Percentiles rank a stretch among this genome's conserved stretches.
Evolutionary conservation across 768 basidiomycete genomes (phyloP).

Genomic region (Agaricus blazei): DNA sequence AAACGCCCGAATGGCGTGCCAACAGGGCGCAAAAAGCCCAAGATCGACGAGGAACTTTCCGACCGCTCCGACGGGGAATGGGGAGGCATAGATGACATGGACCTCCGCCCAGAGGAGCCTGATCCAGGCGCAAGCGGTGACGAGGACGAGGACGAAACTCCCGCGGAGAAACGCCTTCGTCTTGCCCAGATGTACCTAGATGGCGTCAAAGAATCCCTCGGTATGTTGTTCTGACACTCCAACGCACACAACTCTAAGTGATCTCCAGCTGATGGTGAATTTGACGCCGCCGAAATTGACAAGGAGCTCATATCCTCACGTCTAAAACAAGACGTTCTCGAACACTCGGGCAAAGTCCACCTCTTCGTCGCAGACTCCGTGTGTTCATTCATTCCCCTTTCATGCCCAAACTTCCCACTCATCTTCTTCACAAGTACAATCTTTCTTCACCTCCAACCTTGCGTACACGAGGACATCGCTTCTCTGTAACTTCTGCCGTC

Average conservation of each 20-base stretch:
- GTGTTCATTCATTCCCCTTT: constrained; percentile 18
- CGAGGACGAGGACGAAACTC: constrained; percentile 85
- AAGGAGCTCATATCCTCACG: constrained; percentile 86
- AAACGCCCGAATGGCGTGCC: constrained; percentile 12
- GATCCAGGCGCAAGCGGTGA: constrained; percentile 66
- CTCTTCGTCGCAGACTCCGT: constrained; percentile 74
- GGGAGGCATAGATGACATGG: constrained; percentile 65
- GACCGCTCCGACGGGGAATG: constrained; percentile 48
- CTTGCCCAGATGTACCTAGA: constrained; percentile 89
- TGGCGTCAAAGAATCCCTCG: constrained; percentile 70
- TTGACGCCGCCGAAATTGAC: constrained; percentile 95
- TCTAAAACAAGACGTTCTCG: constrained; percentile 87
- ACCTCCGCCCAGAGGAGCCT: constrained; percentile 48
- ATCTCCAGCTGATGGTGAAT: constrained; percentile 73
- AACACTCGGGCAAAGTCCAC: constrained; percentile 85
- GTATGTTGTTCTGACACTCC: constrained; percentile 23
- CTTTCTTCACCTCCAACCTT: constrained; percentile 47
- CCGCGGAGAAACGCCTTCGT: constrained; percentile 87
- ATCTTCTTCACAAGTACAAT: constrained; percentile 42
- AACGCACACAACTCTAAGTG: not conserved
- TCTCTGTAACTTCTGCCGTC: constrained; percentile 78
- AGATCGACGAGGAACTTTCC: constrained; percentile 64
- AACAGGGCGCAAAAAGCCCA: constrained; percentile 20
- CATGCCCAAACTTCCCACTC: not conserved
- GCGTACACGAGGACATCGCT: constrained; percentile 67